A percentile compares a stretch with the other conserved stretches of the same genome.
These are phyloP conservation scores for Sporobolomyces phaffii DNA, from an alignment of 768 basidiomycete species.

Conservation along the genomic window DNA sequence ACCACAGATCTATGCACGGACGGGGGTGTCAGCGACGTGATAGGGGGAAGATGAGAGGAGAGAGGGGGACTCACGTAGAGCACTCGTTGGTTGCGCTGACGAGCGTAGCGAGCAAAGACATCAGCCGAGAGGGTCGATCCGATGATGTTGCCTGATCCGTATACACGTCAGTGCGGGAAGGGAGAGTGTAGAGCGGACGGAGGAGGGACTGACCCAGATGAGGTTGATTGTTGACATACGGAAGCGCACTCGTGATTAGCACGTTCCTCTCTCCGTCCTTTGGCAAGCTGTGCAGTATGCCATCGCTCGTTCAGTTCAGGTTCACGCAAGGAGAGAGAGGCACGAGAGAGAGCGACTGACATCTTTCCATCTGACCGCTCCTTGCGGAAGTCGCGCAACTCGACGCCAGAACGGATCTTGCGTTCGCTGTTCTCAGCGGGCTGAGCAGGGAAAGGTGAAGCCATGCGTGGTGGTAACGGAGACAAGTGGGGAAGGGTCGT, in stretches of 20 bases:
- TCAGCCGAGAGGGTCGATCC: slow-evolving; percentile 96
- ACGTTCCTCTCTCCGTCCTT: slow-evolving; percentile 80
- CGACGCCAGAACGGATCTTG: slow-evolving; percentile 29
- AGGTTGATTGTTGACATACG: slow-evolving; percentile 53
- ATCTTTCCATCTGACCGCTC: slow-evolving; percentile 34
- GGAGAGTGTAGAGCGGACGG: background rate
- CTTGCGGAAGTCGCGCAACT: slow-evolving; percentile 26
- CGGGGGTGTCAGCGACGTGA: background rate
- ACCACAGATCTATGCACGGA: slow-evolving; percentile 61
- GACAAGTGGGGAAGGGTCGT: background rate
- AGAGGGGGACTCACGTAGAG: slow-evolving; percentile 55
- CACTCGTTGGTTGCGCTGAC: slow-evolving; percentile 77
- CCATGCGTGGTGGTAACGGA: slow-evolving; percentile 10
- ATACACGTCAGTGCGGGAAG: background rate
- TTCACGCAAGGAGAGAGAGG: background rate
- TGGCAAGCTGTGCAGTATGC: slow-evolving; percentile 55
- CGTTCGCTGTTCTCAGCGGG: background rate
- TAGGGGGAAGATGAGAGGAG: background rate
- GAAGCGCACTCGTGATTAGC: slow-evolving; percentile 88
- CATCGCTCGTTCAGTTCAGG: background rate
- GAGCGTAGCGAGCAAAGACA: slow-evolving; percentile 79
- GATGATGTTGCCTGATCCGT: slow-evolving; percentile 67
- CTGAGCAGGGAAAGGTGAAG: slow-evolving; percentile 34
- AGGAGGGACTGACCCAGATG: slow-evolving; percentile 35
- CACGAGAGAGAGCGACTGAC: slow-evolving; percentile 4